phyloP scores from a whole-genome alignment of 2,329 filamentous ascomycete species.

The Exophiala xenobiotica region DNA sequence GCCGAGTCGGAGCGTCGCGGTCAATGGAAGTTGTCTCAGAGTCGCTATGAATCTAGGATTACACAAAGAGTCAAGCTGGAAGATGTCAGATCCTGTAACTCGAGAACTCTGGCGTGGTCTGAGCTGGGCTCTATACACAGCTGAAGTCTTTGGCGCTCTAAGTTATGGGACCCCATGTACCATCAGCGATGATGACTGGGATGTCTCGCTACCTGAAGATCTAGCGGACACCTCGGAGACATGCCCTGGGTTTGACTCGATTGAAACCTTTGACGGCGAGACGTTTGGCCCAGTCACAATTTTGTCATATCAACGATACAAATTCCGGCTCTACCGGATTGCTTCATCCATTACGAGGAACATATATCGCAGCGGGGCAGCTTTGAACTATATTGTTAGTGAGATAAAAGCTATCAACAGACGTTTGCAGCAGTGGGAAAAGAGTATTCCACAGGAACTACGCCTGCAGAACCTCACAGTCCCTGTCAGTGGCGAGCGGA shows the following conservation, averaged over 20 bases:
- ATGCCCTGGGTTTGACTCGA: slow-evolving; percentile 21
- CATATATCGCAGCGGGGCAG: slow-evolving; percentile 20
- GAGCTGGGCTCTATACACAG: slow-evolving; percentile 21
- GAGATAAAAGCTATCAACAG: slow-evolving; percentile 20
- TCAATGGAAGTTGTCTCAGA: slow-evolving; percentile 12
- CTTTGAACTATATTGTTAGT: slow-evolving; percentile 8
- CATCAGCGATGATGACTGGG: slow-evolving; percentile 15
- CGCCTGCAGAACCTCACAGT: slow-evolving; percentile 13
- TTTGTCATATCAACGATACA: slow-evolving; percentile 25
- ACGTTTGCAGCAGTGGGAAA: slow-evolving; percentile 16
- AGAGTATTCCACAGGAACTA: slow-evolving; percentile 21
- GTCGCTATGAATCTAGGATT: slow-evolving; percentile 16
- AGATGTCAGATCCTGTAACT: slow-evolving; percentile 11
- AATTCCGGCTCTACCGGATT: slow-evolving; percentile 26
- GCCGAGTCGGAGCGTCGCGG: slow-evolving; percentile 17
- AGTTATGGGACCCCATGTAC: slow-evolving; percentile 22
- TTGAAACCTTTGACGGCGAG: slow-evolving; percentile 18
- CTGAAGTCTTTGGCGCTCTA: slow-evolving; percentile 23
- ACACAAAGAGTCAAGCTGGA: slow-evolving; percentile 22
- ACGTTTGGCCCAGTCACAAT: slow-evolving; percentile 21
- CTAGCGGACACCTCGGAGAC: slow-evolving; percentile 19
- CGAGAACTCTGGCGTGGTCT: slow-evolving; percentile 20
- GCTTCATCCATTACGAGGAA: slow-evolving; percentile 24
- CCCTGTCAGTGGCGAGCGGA: neutral
- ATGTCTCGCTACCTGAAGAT: slow-evolving; percentile 21